phyloP scores from a whole-genome alignment of 306 rosid genomes.

The Ochetophila trinervis region DNA sequence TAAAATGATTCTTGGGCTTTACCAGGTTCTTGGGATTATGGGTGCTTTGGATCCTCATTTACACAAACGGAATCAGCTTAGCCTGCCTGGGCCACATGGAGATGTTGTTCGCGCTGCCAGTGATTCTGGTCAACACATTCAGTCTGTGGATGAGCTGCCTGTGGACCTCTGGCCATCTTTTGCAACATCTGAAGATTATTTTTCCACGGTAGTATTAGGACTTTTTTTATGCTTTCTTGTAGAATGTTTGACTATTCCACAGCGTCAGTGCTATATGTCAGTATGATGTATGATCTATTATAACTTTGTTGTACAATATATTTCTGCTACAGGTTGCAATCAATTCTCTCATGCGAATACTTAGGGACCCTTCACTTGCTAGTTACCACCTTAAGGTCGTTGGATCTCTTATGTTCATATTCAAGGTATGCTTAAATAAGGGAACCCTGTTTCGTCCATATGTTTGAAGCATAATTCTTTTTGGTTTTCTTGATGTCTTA shows the following conservation, averaged over 20 bases:
- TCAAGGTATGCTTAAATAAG: conserved; percentile 57
- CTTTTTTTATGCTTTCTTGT: conserved; percentile 9
- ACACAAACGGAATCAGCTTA: conserved; percentile 77
- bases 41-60: conserved; percentile 98
- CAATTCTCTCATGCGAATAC: conserved; percentile 94
- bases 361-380: conserved; percentile 95
- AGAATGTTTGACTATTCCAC: not conserved
- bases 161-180: conserved; percentile 92
- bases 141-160: conserved; percentile 82
- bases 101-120: conserved; percentile 74
- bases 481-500: conserved; percentile 26
- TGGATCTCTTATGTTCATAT: conserved; percentile 96
- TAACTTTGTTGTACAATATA: not conserved
- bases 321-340: conserved; percentile 73
- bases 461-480: conserved; percentile 1
- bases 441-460: not conserved
- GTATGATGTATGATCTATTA: not conserved
- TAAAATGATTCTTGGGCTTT: conserved; percentile 27
- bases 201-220: conserved; percentile 62
- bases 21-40: conserved; percentile 95
- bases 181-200: conserved; percentile 92
- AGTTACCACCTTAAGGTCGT: conserved; percentile 89
- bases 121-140: conserved; percentile 91
- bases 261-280: not conserved
- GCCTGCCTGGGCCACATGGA: conserved; percentile 79